Evolutionary conservation across 1,284 basidiomycete species (phyloP), one percentile per base, ranked within the genome.

Genomic region (Ganoderma boninense): DNA sequence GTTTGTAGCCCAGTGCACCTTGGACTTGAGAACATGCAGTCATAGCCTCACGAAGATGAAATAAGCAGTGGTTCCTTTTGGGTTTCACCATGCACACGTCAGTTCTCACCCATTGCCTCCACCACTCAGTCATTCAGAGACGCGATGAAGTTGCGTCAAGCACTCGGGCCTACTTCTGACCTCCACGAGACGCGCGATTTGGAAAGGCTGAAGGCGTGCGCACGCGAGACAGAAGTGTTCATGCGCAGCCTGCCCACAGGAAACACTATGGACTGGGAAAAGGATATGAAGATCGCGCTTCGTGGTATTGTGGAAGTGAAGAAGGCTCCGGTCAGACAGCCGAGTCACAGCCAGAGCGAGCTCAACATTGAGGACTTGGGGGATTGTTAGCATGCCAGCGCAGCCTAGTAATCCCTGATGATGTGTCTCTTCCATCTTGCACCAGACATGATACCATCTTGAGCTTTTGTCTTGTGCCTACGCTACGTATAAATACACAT

Each of bases 11-110:
- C n/a, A n/a, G n/a, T n/a, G n/a, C 79, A 83, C 49, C 56, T 76
- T 5, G 77, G 80, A 72, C 75, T 83, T 14, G 82, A 87, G 67
- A 80, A 79, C 44, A 65, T 84, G 16, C 77, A 78, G 18, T 78
- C 76, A n/a, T 35, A 78, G 76, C 29, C 74, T 77, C 63, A 84
- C 67, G 0, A 73, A 72, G 62, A 71, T 65, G 32, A 70, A 40
- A 78, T 79, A 62, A 32, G 78, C 72, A n/a, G 4, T 32, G 43
- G 13, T 5, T 56, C 1, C 29, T 56, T 56, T 32, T 29, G n/a
- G 5, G 10, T 46, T 20, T n/a, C 42, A 26, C 11, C n/a, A 18
- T 3, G 43, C 32, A 35, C 59, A 2, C 20, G 29, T 43, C 4
- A 7, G 35, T 26, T 43, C 7, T 70, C 64, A 59, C 52, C 7